Base-by-base conservation (phyloP, 2,329 filamentous ascomycete genomes). In the Epicoccum sorghinum region DNA sequence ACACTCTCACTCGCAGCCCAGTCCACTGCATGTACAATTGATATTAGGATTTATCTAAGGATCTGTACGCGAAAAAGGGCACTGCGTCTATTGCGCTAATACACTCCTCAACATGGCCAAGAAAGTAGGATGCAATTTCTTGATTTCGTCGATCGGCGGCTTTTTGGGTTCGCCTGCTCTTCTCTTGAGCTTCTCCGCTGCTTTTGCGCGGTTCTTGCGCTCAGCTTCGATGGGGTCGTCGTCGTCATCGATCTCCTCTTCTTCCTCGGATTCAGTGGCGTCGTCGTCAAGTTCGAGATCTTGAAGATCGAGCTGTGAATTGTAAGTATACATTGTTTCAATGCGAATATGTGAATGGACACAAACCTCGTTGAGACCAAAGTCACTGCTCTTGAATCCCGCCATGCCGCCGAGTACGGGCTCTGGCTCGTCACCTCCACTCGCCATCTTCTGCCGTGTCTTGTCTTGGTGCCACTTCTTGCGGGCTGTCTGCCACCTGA, bases 391-490 rank as follows among this genome's bases (percentile, higher is more conserved):
- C 67, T 83, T 87, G 78, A 98, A 96, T 24, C 81, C 80, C 14
- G 77, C 68, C 53, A 69, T 70, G 18, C 71, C 75, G 5, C 71
- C 70, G 8, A 77, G 58, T 24, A 70, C 57, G 30, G 66, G 75
- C 46, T 78, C 79, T 8, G 72, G 72, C 33, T 80, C 79, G 5
- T 81, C 80, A 6, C 72, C 81, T 3, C 86, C 92, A 2, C 91
- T 92, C 0, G 95, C 95, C 95, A 99, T 98, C 82, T 99, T 99
- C 79, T 98, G 95, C 48, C 93, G 82, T 7, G 95, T 99, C 82
- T 99, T 99, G 77, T 96, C 91, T 57, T 93, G 87, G 73, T 99
- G 95, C 95, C 95, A 99, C 78, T 93, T 93, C 82, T 99, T 98
- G 50, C 95, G 83, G 37, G 91, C 90, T 71, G 93, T 91, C 75